phyloP scores from a whole-genome alignment of 2,329 filamentous ascomycete species.

The Colletotrichum lini region DNA sequence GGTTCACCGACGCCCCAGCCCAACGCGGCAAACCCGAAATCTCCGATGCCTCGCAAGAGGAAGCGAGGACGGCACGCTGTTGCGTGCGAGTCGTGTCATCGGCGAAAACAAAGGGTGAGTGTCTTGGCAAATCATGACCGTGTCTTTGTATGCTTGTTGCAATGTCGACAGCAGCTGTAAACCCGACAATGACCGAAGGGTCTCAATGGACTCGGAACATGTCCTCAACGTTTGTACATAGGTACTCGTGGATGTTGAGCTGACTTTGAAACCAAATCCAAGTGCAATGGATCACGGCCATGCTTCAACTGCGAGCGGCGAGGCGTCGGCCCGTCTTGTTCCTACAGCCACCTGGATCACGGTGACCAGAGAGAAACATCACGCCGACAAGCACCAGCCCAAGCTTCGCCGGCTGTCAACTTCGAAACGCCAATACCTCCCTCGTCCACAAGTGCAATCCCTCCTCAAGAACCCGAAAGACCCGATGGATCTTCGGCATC shows the following conservation, averaged over 20 bases:
- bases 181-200: not conserved
- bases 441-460: not conserved
- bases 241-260: not conserved
- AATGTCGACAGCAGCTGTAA: not conserved
- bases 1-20: slow-evolving; percentile 13
- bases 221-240: not conserved
- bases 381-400: not conserved
- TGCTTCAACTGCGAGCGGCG: slow-evolving; percentile 39
- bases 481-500: slow-evolving; percentile 5
- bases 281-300: slow-evolving; percentile 39
- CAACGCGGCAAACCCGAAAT: slow-evolving; percentile 12
- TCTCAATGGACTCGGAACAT: too few species aligned
- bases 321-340: slow-evolving; percentile 23
- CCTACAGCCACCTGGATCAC: slow-evolving; percentile 29
- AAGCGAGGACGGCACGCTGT: slow-evolving; percentile 38
- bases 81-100: slow-evolving; percentile 41
- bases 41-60: slow-evolving; percentile 29
- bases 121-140: not conserved
- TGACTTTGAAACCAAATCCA: not conserved
- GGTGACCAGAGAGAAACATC: not conserved
- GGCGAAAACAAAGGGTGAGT: slow-evolving; percentile 39
- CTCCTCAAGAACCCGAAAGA: slow-evolving; percentile 2
- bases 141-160: too few species aligned
- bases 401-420: slow-evolving; percentile 1
- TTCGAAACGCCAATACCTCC: slow-evolving; percentile 19